Base-by-base conservation (phyloP, 495 filamentous ascomycete species). In the Aspergillus baeticus region DNA sequence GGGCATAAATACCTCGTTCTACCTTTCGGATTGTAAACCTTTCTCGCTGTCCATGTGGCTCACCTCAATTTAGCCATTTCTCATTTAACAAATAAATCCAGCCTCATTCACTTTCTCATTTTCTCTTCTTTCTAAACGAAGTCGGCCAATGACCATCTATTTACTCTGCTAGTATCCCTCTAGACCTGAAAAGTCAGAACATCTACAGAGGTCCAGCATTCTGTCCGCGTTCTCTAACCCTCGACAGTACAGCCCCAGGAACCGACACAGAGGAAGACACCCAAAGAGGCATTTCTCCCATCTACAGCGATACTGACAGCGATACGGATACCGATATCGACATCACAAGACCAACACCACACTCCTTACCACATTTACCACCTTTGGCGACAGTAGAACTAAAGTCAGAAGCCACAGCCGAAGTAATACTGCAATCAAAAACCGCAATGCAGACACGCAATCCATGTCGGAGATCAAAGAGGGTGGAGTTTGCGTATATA, bases 311-410 rank as follows among this genome's bases (percentile, higher is more conserved):
- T 33, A 33, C n/a, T 26, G 21, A 21, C 22, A 51, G 10, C 35
- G 11, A 23, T 1, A 45, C 42, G 3, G 11, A 23, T 2, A 45
- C 20, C 3, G 11, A 23, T 23, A 46, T 17, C 22, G 17, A 3
- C 23, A 54, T 29, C 45, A 31, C 45, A 23, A 43, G 14, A 45
- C 44, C 45, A 44, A 8, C 14, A 26, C 45, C 44, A n/a, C n/a
- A n/a, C n/a, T n/a, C n/a, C n/a, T n/a, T n/a, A n/a, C n/a, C n/a
- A n/a, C n/a, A n/a, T n/a, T n/a, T n/a, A n/a, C n/a, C n/a, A n/a
- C n/a, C n/a, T n/a, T n/a, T n/a, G n/a, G n/a, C n/a, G n/a, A n/a
- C n/a, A n/a, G n/a, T n/a, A n/a, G n/a, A n/a, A n/a, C n/a, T n/a
- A n/a, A n/a, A 8, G 8, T 8, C 26, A 29, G 20, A 23, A 33